Evolutionary conservation across 371 early-diverging fungal species (phyloP).

Genomic region (Mucor plumbeus): DNA sequence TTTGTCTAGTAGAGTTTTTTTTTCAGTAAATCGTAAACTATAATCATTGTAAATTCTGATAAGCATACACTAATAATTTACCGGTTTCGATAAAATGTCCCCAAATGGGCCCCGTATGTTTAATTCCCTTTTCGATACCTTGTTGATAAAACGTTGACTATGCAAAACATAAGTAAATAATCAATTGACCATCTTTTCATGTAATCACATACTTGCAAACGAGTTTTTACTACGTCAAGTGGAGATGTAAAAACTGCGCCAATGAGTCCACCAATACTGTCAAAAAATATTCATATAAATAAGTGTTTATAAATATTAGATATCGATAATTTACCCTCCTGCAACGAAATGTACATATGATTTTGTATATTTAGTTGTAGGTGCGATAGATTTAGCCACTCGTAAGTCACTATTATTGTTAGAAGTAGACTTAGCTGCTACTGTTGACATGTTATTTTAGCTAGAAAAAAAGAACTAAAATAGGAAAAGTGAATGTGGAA

Average conservation of each 20-base stretch:
- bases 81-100: conserved; percentile 60
- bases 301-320: not conserved
- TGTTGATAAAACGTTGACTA: conserved; percentile 41
- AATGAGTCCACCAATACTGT: conserved; percentile 68
- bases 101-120: conserved; percentile 26
- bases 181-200: not conserved
- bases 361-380: conserved; percentile 11
- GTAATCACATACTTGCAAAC: conserved; percentile 70
- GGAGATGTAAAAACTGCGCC: conserved; percentile 89
- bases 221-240: conserved; percentile 89
- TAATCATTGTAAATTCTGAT: not conserved
- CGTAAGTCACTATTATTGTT: not conserved
- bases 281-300: not conserved
- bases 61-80: conserved; percentile 55
- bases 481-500: not conserved
- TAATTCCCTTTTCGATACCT: conserved; percentile 8
- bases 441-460: not conserved
- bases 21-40: too few relatives aligned
- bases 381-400: not conserved
- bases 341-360: conserved; percentile 32
- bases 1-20: conserved; percentile 47
- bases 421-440: not conserved
- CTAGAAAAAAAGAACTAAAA: not conserved
- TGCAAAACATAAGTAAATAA: not conserved
- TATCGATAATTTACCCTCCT: conserved; percentile 63